Conservation (phyloP, 2,329 filamentous ascomycete species). For the Cladophialophora carrionii region DNA sequence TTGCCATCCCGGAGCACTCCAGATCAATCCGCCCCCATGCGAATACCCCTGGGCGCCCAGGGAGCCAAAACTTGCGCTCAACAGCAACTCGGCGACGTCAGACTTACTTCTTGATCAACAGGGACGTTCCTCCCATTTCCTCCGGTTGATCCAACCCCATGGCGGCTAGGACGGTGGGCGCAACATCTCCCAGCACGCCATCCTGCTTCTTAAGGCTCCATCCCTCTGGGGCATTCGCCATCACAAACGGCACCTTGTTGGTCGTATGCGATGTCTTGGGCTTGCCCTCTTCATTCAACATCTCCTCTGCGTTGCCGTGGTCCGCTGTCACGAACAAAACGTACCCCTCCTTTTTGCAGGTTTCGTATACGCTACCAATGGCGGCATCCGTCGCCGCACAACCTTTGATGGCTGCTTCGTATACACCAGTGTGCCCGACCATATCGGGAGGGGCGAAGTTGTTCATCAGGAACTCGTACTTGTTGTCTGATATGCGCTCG, state of each 20-base stretch:
- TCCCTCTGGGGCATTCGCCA: slow-evolving; percentile 92
- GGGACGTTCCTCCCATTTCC: slow-evolving; percentile 86
- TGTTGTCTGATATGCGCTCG: slow-evolving; percentile 81
- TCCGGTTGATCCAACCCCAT: slow-evolving; percentile 91
- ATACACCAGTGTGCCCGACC: slow-evolving; percentile 98
- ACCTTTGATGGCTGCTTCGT: slow-evolving; percentile 87
- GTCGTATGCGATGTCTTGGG: slow-evolving; percentile 98
- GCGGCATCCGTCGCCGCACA: slow-evolving; percentile 87
- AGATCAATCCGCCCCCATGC: neutral
- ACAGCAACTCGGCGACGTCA: slow-evolving; percentile 15
- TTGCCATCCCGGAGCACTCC: neutral
- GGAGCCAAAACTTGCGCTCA: neutral
- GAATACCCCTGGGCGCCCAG: neutral
- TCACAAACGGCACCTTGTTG: slow-evolving; percentile 96
- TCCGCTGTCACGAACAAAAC: slow-evolving; percentile 94
- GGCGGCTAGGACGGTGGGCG: slow-evolving; percentile 84
- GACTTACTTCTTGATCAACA: slow-evolving; percentile 70
- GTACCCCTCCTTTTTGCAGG: slow-evolving; percentile 91
- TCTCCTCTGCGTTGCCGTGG: slow-evolving; percentile 98
- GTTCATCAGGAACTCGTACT: slow-evolving; percentile 99
- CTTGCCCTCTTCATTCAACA: slow-evolving; percentile 93
- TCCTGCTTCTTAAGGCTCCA: slow-evolving; percentile 82
- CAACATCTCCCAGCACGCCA: slow-evolving; percentile 95
- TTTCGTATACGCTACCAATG: slow-evolving; percentile 89
- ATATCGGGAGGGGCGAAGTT: slow-evolving; percentile 99